Conservation (phyloP, 1,284 basidiomycete species). For the Lentinula novae-zelandiae region DNA sequence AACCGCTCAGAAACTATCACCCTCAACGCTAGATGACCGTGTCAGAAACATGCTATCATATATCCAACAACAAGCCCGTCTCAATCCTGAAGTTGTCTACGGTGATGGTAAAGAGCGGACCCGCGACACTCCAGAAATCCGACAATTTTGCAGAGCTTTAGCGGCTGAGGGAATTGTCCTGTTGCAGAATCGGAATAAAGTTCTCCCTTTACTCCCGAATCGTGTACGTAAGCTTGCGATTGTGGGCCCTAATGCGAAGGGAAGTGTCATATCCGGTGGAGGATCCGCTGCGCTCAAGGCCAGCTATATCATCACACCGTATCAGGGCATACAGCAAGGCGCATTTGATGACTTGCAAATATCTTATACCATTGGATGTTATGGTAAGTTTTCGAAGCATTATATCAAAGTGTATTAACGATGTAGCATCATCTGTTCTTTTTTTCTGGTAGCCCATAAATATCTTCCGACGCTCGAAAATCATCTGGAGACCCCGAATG, state of each 20-base stretch:
- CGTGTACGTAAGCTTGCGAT: slow-evolving; percentile 60
- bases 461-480: slow-evolving; percentile 61
- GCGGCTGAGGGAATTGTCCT: slow-evolving; percentile 67
- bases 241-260: slow-evolving; percentile 71
- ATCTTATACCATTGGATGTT: slow-evolving; percentile 54
- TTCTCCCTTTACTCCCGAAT: slow-evolving; percentile 52
- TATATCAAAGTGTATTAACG: too few relatives aligned
- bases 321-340: slow-evolving; percentile 49
- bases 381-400: slow-evolving; percentile 37
- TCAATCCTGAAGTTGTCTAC: slow-evolving; percentile 59
- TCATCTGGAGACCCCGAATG: slow-evolving; percentile 42
- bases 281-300: slow-evolving; percentile 72
- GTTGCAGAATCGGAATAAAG: slow-evolving; percentile 57
- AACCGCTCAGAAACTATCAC: slow-evolving; percentile 52
- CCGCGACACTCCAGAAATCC: slow-evolving; percentile 49
- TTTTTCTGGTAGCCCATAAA: slow-evolving; percentile 46
- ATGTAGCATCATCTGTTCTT: neutral
- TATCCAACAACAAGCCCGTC: slow-evolving; percentile 54
- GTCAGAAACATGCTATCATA: slow-evolving; percentile 52
- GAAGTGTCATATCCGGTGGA: slow-evolving; percentile 65
- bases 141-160: slow-evolving; percentile 53
- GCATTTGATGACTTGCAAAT: slow-evolving; percentile 44
- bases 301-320: slow-evolving; percentile 65
- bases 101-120: slow-evolving; percentile 62
- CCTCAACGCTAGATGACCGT: slow-evolving; percentile 51